Base-by-base conservation (phyloP, 2,329 filamentous ascomycete species). In the Verticillium klebahnii region DNA sequence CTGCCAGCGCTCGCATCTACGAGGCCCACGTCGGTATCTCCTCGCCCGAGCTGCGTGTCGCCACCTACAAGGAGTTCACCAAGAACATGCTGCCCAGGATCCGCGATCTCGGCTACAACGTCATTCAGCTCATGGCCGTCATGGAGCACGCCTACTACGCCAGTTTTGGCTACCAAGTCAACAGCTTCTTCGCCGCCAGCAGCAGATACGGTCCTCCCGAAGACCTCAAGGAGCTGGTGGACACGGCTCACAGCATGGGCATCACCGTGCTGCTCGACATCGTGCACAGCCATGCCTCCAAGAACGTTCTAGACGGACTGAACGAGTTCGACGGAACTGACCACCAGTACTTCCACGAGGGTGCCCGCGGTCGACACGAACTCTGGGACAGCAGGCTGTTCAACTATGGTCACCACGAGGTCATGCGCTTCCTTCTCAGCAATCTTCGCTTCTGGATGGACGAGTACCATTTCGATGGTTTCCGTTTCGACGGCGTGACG, bases 111-210 rank as follows among this genome's bases (percentile, higher is more conserved):
- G 95, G 94, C 50, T 99, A 99, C 81, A 98, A 99, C 73, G 91
- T 93, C 60, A 98, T 99, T 68, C 95, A 99, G 74, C 83, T 99
- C 66, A 99, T 99, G 95, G 95, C 95, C 56, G 84, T 99, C 72
- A 99, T 99, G 94, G 95, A 99, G 74, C 95, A 99, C 77, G 95
- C 95, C 58, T 99, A 99, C 82, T 99, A 99, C 74, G 95, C 95
- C 70, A 98, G 94, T 72, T 99, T 99, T 70, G 95, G 95, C 56
- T 99, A 99, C 76, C 95, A 99, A 77, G 87, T 99, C 78, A 99
- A 98, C 81, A 97, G 91, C 77, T 99, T 99, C 82, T 99, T 98
- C 70, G 95, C 95, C 32, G 93, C 94, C 14, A 97, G 93, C 76
- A 98, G 94, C 75, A 89, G 95, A 65, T 99, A 97, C 72, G 95